A percentile compares a stretch with the other conserved stretches of the same genome.
Conservation (phyloP, 2,329 filamentous ascomycete genomes). For the Graphilbum ipis-grandicollis region DNA sequence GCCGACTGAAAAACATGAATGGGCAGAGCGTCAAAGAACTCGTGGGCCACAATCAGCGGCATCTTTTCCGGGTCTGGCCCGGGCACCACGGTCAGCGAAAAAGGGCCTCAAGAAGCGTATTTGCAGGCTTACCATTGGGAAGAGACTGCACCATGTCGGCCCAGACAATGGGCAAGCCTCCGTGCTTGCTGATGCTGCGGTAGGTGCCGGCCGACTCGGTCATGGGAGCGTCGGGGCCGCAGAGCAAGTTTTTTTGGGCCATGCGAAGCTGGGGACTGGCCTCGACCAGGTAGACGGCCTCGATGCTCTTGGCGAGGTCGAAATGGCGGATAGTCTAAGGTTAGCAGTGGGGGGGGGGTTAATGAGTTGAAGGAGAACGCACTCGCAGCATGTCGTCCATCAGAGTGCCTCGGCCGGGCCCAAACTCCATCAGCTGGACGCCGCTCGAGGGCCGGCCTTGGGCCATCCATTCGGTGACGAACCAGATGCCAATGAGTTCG, state of each 20-base stretch:
- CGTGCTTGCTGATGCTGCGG: conserved; percentile 60
- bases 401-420: conserved; percentile 81
- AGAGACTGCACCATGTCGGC: conserved; percentile 77
- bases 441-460: conserved; percentile 60
- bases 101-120: not conserved
- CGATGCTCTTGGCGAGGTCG: conserved; percentile 56
- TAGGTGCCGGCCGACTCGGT: conserved; percentile 57
- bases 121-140: conserved; percentile 43
- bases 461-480: conserved; percentile 89
- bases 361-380: conserved; percentile 9
- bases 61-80: conserved; percentile 49
- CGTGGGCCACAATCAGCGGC: conserved; percentile 89
- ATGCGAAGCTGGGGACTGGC: conserved; percentile 66
- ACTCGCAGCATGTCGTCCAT: conserved; percentile 94
- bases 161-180: conserved; percentile 65
- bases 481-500: conserved; percentile 86
- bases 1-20: conserved; percentile 89
- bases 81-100: too few relatives aligned
- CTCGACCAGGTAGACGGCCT: conserved; percentile 86
- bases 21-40: conserved; percentile 95
- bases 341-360: not conserved
- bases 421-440: conserved; percentile 83
- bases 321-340: conserved; percentile 68
- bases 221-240: conserved; percentile 49
- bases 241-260: conserved; percentile 67